These are phyloP conservation scores for Cystofilobasidium ferigula DNA, from an alignment of 768 basidiomycete species.

Conservation along the genomic window DNA sequence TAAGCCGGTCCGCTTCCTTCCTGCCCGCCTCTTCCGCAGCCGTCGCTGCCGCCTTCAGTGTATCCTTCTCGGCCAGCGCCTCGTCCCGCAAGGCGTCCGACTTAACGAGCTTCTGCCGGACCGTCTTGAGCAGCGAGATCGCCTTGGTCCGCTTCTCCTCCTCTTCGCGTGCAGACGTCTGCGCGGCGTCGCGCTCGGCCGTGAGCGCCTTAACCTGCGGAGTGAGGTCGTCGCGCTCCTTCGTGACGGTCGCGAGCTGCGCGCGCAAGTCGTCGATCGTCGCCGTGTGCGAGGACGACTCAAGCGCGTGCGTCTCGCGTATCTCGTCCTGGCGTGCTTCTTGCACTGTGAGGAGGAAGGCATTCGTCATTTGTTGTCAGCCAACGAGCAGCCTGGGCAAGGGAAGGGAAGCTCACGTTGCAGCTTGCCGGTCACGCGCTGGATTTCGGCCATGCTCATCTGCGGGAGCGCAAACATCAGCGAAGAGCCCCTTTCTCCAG, in stretches of 20 bases:
- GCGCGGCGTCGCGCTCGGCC: constrained; percentile 53
- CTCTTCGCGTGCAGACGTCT: constrained; percentile 68
- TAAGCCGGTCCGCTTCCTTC: constrained; percentile 41
- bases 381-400: background rate
- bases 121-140: constrained; percentile 80
- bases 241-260: constrained; percentile 61
- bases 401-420: constrained; percentile 45
- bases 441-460: constrained; percentile 68
- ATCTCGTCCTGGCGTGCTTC: constrained; percentile 74
- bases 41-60: constrained; percentile 5
- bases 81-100: constrained; percentile 90
- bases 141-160: constrained; percentile 96
- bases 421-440: constrained; percentile 59
- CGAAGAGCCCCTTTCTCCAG: background rate
- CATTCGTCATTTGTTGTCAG: background rate
- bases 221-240: constrained; percentile 27
- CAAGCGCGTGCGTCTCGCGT: constrained; percentile 67
- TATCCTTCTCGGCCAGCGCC: constrained; percentile 31
- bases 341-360: constrained; percentile 49
- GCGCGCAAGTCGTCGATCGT: constrained; percentile 59
- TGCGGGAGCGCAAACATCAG: constrained; percentile 32
- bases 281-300: constrained; percentile 64
- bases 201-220: constrained; percentile 41
- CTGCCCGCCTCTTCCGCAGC: constrained; percentile 45
- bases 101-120: constrained; percentile 92